Evolutionary conservation across 2,329 filamentous ascomycete species (phyloP).

Genomic region (Fusarium foetens): DNA sequence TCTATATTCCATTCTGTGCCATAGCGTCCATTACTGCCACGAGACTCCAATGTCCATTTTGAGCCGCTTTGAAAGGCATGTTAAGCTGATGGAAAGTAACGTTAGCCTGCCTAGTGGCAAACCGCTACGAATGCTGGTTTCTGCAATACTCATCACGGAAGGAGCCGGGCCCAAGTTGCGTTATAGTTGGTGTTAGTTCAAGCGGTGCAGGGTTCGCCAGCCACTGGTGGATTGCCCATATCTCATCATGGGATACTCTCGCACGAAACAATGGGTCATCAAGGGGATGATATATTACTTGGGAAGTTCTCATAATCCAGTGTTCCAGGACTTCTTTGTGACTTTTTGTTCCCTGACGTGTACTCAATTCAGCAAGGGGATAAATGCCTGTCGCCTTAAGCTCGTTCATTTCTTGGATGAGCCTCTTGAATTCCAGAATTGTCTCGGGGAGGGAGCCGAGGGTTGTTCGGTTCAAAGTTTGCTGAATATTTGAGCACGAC

Average conservation of each 20-base stretch:
- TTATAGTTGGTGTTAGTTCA: background rate
- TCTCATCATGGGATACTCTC: background rate
- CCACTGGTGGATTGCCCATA: background rate
- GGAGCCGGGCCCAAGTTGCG: background rate
- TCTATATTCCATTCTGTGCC: rapidly evolving
- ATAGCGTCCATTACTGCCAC: rapidly evolving
- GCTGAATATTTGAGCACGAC: background rate
- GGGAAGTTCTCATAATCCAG: background rate
- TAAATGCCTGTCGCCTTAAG: background rate
- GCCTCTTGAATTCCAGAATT: rapidly evolving
- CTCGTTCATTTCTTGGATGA: background rate
- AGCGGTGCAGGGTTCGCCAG: rapidly evolving
- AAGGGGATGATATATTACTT: background rate
- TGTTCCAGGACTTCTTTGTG: background rate
- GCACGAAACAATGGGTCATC: background rate
- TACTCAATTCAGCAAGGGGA: background rate
- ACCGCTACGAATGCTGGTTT: too few species aligned
- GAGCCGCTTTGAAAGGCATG: too few species aligned
- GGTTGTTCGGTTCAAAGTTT: background rate
- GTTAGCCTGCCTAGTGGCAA: too few species aligned
- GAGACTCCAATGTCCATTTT: background rate
- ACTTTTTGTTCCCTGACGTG: background rate
- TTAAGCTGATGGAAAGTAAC: too few species aligned
- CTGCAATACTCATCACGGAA: background rate
- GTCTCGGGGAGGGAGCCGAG: rapidly evolving